Percentiles rank a stretch among this genome's conserved stretches.
Conservation (phyloP, 345 rosid species). For the Eucalyptus viminalis region DNA sequence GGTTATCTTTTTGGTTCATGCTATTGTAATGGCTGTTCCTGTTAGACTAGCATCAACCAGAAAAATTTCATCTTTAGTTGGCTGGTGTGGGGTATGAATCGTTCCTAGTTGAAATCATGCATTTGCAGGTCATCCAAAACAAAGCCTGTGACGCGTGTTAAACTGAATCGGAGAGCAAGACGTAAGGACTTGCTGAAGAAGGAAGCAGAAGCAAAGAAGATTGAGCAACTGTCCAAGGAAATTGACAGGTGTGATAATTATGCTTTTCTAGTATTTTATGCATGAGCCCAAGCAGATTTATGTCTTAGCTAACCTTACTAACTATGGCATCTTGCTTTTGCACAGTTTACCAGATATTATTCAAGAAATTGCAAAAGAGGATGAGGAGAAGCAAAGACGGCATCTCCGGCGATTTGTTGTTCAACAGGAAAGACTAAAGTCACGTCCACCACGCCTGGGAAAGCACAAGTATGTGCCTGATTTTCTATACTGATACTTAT, state of each 20-base stretch:
- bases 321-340: neutral
- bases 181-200: constrained; percentile 36
- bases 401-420: constrained; percentile 41
- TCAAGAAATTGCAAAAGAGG: constrained; percentile 73
- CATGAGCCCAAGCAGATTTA: neutral
- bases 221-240: constrained; percentile 38
- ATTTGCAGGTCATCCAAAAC: constrained; percentile 29
- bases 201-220: constrained; percentile 42
- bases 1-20: neutral
- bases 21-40: neutral
- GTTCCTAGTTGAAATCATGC: neutral
- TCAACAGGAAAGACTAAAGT: constrained; percentile 63
- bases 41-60: neutral
- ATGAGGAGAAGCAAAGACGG: constrained; percentile 58
- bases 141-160: constrained; percentile 67
- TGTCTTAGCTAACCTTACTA: neutral
- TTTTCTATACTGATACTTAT: neutral
- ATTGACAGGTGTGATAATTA: constrained; percentile 41
- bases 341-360: constrained; percentile 59
- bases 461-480: constrained; percentile 63
- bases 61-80: neutral
- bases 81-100: neutral
- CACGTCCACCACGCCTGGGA: constrained; percentile 84
- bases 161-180: constrained; percentile 63
- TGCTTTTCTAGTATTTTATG: neutral